A percentile compares a stretch with the other conserved stretches of the same genome.
Conservation (phyloP, 768 basidiomycete genomes). For the Rhodosporidiobolus odoratus region DNA sequence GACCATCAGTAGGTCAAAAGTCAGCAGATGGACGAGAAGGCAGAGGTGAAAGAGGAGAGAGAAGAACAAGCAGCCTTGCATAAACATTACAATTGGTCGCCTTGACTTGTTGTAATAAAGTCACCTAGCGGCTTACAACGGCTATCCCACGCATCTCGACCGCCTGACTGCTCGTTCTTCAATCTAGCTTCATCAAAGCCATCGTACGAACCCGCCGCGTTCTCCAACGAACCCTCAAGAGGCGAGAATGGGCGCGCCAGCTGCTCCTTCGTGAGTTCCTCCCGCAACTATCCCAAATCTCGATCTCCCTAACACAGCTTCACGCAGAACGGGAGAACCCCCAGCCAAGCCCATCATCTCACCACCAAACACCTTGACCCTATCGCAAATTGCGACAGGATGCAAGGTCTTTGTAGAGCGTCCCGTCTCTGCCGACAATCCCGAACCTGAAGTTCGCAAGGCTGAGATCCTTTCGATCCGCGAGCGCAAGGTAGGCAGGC, state of each 20-base stretch:
- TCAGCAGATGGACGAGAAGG: not conserved
- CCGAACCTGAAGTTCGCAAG: constrained; percentile 70
- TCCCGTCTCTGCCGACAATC: constrained; percentile 60
- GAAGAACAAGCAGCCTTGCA: no score
- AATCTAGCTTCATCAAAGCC: not conserved
- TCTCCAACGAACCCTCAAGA: not conserved
- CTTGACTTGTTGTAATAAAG: no score
- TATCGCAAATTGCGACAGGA: constrained; percentile 50
- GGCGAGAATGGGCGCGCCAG: not conserved
- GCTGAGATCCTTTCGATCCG: constrained; percentile 95
- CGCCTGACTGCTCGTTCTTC: not conserved
- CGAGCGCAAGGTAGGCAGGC: constrained; percentile 65
- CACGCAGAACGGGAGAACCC: constrained; percentile 1
- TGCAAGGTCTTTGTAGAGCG: constrained; percentile 92
- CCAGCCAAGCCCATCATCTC: constrained; percentile 38
- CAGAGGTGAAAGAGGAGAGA: not conserved
- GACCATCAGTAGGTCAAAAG: not conserved
- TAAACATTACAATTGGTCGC: no score
- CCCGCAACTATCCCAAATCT: not conserved
- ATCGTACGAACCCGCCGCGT: not conserved
- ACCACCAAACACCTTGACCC: constrained; percentile 35
- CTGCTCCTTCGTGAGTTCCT: not conserved
- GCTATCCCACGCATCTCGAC: no score
- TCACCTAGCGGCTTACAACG: no score
- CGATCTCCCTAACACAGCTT: not conserved